Evolutionary conservation across 2,329 filamentous ascomycete species (phyloP).

Genomic region (Teratosphaeria gauchensis): DNA sequence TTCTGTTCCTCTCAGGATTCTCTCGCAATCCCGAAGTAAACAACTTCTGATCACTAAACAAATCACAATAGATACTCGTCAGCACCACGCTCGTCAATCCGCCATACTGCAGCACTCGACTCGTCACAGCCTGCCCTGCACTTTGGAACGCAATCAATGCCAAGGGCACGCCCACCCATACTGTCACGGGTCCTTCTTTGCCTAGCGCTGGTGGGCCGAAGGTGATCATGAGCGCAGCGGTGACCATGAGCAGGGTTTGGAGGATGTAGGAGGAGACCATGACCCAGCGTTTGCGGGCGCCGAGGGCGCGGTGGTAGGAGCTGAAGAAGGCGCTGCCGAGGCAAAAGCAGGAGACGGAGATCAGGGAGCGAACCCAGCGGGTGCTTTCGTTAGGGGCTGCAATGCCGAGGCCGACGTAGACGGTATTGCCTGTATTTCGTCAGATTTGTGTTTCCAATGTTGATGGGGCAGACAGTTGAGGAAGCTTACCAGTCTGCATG

Average conservation of each 20-base stretch:
- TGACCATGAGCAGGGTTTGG: conserved; percentile 32
- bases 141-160: conserved; percentile 66
- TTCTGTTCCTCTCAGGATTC: conserved; percentile 46
- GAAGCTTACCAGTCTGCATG: conserved; percentile 57
- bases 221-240: conserved; percentile 35
- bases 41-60: conserved; percentile 58
- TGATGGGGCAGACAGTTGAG: no score
- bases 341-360: conserved; percentile 62
- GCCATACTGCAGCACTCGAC: conserved; percentile 58
- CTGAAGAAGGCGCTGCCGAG: conserved; percentile 63
- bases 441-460: no score
- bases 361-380: conserved; percentile 62
- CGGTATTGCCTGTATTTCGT: conserved; percentile 66
- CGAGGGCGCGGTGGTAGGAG: conserved; percentile 55
- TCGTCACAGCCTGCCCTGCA: conserved; percentile 68
- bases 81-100: conserved; percentile 69
- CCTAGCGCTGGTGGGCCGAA: conserved; percentile 19
- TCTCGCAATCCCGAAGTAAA: conserved; percentile 28
- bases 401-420: conserved; percentile 69
- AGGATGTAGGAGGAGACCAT: conserved; percentile 39
- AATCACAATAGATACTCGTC: conserved; percentile 72
- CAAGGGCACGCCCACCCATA: conserved; percentile 52
- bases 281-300: conserved; percentile 55
- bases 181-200: conserved; percentile 9
- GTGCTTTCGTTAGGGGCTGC: conserved; percentile 40